Evolutionary conservation across 495 filamentous ascomycete genomes (phyloP).

Genomic region (Xylaria castorea): DNA sequence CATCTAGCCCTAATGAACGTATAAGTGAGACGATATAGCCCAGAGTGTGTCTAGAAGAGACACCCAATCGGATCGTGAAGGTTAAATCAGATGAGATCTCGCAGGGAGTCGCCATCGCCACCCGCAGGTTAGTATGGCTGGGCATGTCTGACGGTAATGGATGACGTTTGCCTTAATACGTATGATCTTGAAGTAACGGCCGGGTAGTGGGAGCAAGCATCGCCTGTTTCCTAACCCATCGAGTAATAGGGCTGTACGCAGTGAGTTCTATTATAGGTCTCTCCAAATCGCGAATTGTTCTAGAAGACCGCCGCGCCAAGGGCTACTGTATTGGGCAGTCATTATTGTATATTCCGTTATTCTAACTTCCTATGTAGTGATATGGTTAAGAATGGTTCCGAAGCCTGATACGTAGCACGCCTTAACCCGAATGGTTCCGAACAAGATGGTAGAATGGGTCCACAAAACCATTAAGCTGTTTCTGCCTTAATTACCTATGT

Average conservation of each 20-base stretch:
- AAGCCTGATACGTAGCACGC: neutral
- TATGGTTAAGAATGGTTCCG: neutral
- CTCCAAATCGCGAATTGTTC: neutral
- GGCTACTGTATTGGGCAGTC: neutral
- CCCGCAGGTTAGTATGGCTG: neutral
- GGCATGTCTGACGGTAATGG: neutral
- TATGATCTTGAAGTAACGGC: neutral
- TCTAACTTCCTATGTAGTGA: neutral
- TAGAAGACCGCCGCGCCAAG: neutral
- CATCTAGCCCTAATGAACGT: neutral
- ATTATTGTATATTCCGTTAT: neutral
- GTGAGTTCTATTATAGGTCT: neutral
- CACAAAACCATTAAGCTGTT: neutral
- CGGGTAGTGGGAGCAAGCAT: neutral
- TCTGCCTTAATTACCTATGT: neutral
- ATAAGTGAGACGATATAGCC: conserved; percentile 7
- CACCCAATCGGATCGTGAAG: neutral
- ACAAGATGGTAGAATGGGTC: neutral
- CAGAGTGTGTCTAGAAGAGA: neutral
- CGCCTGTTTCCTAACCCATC: neutral
- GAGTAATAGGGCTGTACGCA: conserved; percentile 9
- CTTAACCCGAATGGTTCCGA: neutral
- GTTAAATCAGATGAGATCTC: conserved; percentile 10
- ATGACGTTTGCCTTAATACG: conserved; percentile 5
- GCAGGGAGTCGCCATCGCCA: conserved; percentile 2